phyloP scores from a whole-genome alignment of 805 yeast genomes.

The Kodamaea sagamina region DNA sequence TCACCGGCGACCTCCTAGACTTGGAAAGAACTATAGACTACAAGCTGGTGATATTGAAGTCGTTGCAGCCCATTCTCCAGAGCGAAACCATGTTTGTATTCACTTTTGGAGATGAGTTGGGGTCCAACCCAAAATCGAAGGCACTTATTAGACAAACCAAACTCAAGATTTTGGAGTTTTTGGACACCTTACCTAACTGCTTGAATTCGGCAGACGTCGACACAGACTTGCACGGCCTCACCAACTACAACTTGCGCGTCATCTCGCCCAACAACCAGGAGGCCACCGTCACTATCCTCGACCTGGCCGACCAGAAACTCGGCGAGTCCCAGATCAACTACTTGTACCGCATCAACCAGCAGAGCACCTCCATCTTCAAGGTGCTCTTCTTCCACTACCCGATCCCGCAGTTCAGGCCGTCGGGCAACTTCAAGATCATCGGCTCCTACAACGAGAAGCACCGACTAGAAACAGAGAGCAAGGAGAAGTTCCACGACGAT shows the following conservation, averaged over 20 bases:
- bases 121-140: constrained; percentile 1
- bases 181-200: constrained; percentile 39
- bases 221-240: constrained; percentile 32
- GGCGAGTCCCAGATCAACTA: constrained; percentile 37
- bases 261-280: constrained; percentile 14
- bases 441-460: constrained; percentile 43
- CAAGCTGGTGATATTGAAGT: constrained; percentile 33
- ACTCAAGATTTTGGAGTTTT: constrained; percentile 25
- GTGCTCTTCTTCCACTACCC: constrained; percentile 44
- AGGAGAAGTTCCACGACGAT: constrained; percentile 33
- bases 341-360: constrained; percentile 28
- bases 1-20: constrained; percentile 45
- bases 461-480: constrained; percentile 31
- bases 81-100: constrained; percentile 34
- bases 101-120: constrained; percentile 37
- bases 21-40: constrained; percentile 26
- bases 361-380: constrained; percentile 22
- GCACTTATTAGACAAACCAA: constrained; percentile 13
- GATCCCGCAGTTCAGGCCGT: constrained; percentile 44
- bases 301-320: constrained; percentile 31
- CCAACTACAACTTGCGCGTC: constrained; percentile 38
- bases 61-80: constrained; percentile 35
- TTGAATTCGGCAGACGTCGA: constrained; percentile 27
- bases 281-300: constrained; percentile 36
- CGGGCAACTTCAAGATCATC: constrained; percentile 39